Evolutionary conservation across 495 filamentous ascomycete species (phyloP), one percentile per base, ranked within the genome.

Genomic region (Tuber melanosporum): DNA sequence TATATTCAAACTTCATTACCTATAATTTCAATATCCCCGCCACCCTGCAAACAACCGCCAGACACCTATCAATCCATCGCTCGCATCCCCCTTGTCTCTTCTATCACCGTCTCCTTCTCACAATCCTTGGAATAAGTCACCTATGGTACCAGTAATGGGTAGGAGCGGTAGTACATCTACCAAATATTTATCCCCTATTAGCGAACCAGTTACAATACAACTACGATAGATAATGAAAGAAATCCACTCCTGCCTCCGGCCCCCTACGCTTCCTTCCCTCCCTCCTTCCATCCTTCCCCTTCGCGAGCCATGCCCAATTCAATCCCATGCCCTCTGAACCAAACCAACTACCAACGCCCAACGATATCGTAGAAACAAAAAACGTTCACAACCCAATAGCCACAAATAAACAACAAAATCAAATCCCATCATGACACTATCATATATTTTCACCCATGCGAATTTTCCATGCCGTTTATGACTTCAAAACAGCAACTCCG

Each of bases 381-480:
- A 22, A 62, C 52, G 26, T 62, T 26, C 52, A 26, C 52, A 32
- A 32, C n/a, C n/a, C 52, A 62, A 26, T 62, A 62, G 26, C n/a
- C 52, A 10, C 22, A 7, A 52, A 20, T 7, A 32, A n/a, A 20
- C 49, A 62, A 62, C 52, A 62, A 62, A 62, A 62, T 62, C 26
- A 62, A 62, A 26, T 26, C 52, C 52, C 52, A 62, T n/a, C 52
- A 62, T 62, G 52, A 62, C 3, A 26, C n/a, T 26, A 62, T 26
- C 52, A 62, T 32, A 62, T 62, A 62, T 26, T 26, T 62, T 62
- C 52, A 32, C 10, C 52, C 2, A 62, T 26, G 52, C 52, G n/a
- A 62, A 62, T 62, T n/a, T 62, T n/a, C 52, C 52, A 62, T 62
- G n/a, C 52, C 52, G 52, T 62, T 62, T 62, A 62, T 62, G 26